These are phyloP conservation scores for Microthlaspi erraticum DNA, from an alignment of 345 rosid genomes.

Conservation along the genomic window DNA sequence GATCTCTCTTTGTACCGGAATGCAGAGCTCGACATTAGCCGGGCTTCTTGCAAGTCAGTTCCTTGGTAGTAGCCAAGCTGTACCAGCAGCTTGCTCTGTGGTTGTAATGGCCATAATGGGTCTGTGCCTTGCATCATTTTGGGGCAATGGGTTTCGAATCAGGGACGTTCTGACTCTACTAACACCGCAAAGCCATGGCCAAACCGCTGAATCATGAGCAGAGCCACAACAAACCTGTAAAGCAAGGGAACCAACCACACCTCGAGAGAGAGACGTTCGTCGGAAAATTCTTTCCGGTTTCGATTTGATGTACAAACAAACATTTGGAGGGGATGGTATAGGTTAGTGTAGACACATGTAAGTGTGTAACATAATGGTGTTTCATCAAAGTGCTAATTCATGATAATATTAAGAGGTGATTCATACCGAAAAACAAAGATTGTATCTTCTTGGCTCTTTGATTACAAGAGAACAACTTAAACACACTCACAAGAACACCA, in stretches of 20 bases:
- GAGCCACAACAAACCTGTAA: constrained; percentile 25
- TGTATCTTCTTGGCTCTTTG: too few species aligned
- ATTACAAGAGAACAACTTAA: too few species aligned
- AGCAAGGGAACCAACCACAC: constrained; percentile 29
- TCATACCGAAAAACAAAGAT: too few species aligned
- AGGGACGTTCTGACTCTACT: constrained; percentile 55
- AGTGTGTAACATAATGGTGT: neutral
- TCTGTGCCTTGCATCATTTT: constrained; percentile 86
- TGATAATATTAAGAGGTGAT: too few species aligned
- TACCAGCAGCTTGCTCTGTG: constrained; percentile 94
- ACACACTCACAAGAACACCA: too few species aligned
- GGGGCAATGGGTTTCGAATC: constrained; percentile 80
- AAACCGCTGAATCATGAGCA: constrained; percentile 38
- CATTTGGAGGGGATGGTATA: constrained; percentile 43
- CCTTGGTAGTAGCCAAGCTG: constrained; percentile 90
- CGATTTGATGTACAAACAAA: constrained; percentile 9
- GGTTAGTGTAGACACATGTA: constrained; percentile 31
- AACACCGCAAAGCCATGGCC: constrained; percentile 46
- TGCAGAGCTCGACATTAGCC: constrained; percentile 96
- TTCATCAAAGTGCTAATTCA: too few species aligned
- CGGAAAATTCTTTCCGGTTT: constrained; percentile 29
- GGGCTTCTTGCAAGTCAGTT: constrained; percentile 89
- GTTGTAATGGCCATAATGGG: constrained; percentile 99
- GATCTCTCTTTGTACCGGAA: constrained; percentile 89
- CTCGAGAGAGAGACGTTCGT: too few species aligned